phyloP scores from a whole-genome alignment of 1,284 basidiomycete species.

The Flammula alnicola region DNA sequence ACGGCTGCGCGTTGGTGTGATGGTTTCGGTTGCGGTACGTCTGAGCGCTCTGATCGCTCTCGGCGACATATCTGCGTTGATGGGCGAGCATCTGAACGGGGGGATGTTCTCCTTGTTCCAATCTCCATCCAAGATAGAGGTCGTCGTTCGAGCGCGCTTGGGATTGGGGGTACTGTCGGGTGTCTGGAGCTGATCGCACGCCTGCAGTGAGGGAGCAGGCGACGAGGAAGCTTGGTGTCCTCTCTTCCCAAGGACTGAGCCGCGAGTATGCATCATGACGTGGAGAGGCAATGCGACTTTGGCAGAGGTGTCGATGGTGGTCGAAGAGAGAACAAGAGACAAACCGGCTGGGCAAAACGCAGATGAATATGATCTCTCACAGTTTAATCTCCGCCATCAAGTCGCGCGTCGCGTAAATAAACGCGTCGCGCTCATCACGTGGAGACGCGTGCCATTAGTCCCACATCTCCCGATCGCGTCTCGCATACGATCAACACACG shows the following conservation, averaged over 20 bases:
- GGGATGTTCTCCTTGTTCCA: slow-evolving; percentile 79
- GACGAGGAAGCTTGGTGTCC: slow-evolving; percentile 44
- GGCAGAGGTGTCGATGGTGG: slow-evolving; percentile 17
- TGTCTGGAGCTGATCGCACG: slow-evolving; percentile 50
- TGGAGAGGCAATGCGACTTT: slow-evolving; percentile 2
- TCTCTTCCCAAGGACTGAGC: slow-evolving; percentile 61
- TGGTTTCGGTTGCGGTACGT: slow-evolving; percentile 51
- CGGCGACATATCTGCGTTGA: slow-evolving; percentile 38
- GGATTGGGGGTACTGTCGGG: slow-evolving; percentile 67
- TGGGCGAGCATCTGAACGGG: slow-evolving; percentile 48
- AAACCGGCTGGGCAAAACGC: slow-evolving; percentile 9
- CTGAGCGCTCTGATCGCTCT: slow-evolving; percentile 49
- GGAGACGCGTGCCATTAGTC: slow-evolving; percentile 22
- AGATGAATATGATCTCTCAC: slow-evolving; percentile 28
- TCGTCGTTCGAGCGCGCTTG: slow-evolving; percentile 61
- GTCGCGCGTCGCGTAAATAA: slow-evolving; percentile 40
- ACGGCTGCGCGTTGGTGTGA: slow-evolving; percentile 45
- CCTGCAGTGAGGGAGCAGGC: slow-evolving; percentile 31
- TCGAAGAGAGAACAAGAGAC: slow-evolving; percentile 24
- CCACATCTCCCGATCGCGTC: neutral
- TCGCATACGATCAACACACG: too few relatives aligned
- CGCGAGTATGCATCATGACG: slow-evolving; percentile 29
- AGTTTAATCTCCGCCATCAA: slow-evolving; percentile 40
- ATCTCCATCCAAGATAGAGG: slow-evolving; percentile 52
- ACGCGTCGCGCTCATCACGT: slow-evolving; percentile 40